Evolutionary conservation across 225 moss, liverwort and hornwort genomes (phyloP).

Genomic region (Polytrichum formosum): DNA sequence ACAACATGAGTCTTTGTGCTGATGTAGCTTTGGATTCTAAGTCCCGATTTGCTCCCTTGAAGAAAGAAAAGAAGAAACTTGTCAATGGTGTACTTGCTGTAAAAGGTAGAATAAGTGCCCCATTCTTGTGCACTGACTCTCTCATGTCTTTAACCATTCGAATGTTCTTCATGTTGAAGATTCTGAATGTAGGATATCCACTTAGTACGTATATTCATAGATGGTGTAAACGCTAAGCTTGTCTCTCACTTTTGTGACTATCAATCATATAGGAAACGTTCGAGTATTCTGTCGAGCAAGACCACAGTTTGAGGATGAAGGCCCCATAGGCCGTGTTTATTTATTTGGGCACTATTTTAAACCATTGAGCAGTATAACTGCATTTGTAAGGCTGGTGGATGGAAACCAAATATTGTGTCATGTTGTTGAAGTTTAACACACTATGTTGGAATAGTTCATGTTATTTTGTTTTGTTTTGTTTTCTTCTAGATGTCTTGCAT

Average conservation of each 20-base stretch:
- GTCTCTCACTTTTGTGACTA: neutral
- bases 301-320: constrained; percentile 97
- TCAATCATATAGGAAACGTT: constrained; percentile 54
- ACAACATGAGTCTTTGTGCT: constrained; percentile 12
- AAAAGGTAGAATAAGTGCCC: constrained; percentile 42
- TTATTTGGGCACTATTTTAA: too few species aligned
- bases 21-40: constrained; percentile 91
- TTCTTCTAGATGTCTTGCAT: neutral
- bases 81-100: constrained; percentile 35
- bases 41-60: constrained; percentile 71
- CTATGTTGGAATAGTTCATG: neutral
- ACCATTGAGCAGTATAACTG: too few species aligned
- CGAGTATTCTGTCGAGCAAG: constrained; percentile 83
- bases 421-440: neutral
- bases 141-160: too few species aligned
- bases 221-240: neutral
- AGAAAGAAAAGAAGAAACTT: constrained; percentile 79
- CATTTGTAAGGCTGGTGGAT: neutral
- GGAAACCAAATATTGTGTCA: neutral
- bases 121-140: too few species aligned
- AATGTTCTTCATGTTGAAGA: too few species aligned
- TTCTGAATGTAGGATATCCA: too few species aligned
- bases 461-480: neutral
- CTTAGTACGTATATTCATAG: too few species aligned
- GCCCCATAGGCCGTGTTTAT: constrained; percentile 10